phyloP scores from a whole-genome alignment of 495 filamentous ascomycete species.

The Pyrenopolyporus hunteri region DNA sequence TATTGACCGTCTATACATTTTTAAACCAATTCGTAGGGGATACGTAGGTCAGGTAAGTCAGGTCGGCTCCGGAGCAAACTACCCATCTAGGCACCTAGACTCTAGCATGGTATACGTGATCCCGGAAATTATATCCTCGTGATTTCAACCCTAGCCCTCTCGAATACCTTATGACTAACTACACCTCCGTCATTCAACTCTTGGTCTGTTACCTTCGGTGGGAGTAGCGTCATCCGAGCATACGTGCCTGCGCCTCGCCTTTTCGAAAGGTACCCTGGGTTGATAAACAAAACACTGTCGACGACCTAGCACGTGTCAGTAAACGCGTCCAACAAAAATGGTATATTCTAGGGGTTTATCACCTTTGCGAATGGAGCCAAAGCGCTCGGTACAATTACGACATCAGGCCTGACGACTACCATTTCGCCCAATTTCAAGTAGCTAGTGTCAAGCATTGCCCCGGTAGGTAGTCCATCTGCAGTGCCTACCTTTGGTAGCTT shows the following conservation, averaged over 20 bases:
- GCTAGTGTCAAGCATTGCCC: constrained; percentile 77
- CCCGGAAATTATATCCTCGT: constrained; percentile 64
- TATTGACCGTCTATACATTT: background rate
- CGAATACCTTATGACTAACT: constrained; percentile 75
- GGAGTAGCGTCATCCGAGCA: constrained; percentile 75
- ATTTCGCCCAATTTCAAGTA: constrained; percentile 92
- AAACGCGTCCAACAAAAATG: background rate
- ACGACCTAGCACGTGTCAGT: constrained; percentile 65
- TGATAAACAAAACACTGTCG: constrained; percentile 83
- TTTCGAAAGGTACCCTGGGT: constrained; percentile 87
- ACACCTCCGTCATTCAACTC: constrained; percentile 62
- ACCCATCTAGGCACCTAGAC: background rate
- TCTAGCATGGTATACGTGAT: background rate
- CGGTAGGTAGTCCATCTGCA: constrained; percentile 64
- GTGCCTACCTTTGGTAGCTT: constrained; percentile 67
- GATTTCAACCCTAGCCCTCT: constrained; percentile 85
- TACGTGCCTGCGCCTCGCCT: constrained; percentile 79
- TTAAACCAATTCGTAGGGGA: background rate
- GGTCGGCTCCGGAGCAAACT: no score
- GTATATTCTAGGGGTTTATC: constrained; percentile 39
- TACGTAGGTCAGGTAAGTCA: background rate
- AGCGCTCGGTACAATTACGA: constrained; percentile 82
- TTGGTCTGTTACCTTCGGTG: constrained; percentile 61
- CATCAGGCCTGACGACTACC: constrained; percentile 81
- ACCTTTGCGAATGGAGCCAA: constrained; percentile 88